A percentile compares a stretch with the other conserved stretches of the same genome.
phyloP scores from a whole-genome alignment of 75 land plant genomes.

The Azolla pinnata region DNA sequence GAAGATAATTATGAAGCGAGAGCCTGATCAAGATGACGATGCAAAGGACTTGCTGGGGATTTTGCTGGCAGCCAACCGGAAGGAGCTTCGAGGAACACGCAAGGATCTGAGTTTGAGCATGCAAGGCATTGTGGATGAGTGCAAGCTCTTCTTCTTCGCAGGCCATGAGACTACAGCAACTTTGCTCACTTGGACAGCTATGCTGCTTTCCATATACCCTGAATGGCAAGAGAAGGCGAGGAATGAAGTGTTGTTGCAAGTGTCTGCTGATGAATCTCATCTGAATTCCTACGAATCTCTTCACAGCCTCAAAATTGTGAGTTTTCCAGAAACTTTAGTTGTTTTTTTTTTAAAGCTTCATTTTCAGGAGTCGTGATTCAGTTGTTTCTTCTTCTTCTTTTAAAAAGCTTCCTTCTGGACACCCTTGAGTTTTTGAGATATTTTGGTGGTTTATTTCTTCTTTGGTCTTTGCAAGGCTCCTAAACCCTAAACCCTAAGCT shows the following conservation, averaged over 20 bases:
- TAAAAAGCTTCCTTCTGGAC: neutral
- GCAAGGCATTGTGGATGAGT: slow-evolving; percentile 60
- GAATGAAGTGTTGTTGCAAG: slow-evolving; percentile 12
- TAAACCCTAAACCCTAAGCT: no score
- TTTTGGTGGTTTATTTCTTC: no score
- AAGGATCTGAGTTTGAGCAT: slow-evolving; percentile 25
- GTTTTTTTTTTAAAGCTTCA: neutral
- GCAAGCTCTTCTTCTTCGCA: slow-evolving; percentile 80
- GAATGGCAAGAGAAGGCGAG: slow-evolving; percentile 29
- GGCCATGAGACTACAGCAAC: slow-evolving; percentile 80
- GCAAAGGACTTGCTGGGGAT: slow-evolving; percentile 29
- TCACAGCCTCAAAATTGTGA: neutral
- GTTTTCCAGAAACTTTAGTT: neutral
- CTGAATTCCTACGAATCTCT: slow-evolving; percentile 14
- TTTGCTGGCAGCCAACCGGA: slow-evolving; percentile 12
- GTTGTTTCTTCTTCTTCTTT: neutral
- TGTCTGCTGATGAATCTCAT: neutral
- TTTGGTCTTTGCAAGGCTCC: no score
- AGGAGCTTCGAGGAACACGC: neutral
- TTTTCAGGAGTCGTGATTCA: neutral
- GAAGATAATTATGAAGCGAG: slow-evolving; percentile 31
- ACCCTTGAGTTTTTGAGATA: no score
- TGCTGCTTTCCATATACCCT: slow-evolving; percentile 66
- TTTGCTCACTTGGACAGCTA: slow-evolving; percentile 66
- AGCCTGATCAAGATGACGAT: neutral